A percentile compares a stretch with the other conserved stretches of the same genome.
These are phyloP conservation scores for Beta lomatogona DNA, from an alignment of 179 eudicot genomes.

Conservation along the genomic window DNA sequence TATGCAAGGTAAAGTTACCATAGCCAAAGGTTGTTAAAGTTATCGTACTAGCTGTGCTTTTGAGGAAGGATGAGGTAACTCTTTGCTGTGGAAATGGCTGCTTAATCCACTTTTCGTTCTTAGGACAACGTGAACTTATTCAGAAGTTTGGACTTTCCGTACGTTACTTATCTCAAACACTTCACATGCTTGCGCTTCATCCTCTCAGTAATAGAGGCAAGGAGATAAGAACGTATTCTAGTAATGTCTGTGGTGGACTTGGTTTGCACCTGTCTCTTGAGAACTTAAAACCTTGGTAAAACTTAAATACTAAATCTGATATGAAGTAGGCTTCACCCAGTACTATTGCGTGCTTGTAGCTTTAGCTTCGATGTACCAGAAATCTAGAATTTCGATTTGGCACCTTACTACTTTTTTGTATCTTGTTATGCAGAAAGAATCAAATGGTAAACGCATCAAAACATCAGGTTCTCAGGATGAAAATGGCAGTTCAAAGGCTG, in stretches of 20 bases:
- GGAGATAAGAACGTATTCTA: not conserved
- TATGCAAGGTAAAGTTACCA: not conserved
- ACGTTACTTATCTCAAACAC: not conserved
- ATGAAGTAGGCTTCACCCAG: not conserved
- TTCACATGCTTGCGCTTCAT: not conserved
- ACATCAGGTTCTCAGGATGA: slow-evolving; percentile 49
- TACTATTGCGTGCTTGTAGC: no score
- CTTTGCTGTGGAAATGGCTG: not conserved
- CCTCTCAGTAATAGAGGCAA: not conserved
- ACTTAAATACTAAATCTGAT: not conserved
- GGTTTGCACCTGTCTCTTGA: not conserved
- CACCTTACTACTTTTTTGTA: slow-evolving; percentile 1
- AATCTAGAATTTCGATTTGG: slow-evolving; percentile 6
- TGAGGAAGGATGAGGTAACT: not conserved
- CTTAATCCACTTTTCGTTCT: not conserved
- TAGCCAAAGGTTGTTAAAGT: not conserved
- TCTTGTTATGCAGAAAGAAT: slow-evolving; percentile 47
- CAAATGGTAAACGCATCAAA: slow-evolving; percentile 60
- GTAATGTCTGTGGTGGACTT: not conserved
- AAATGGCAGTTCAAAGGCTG: slow-evolving; percentile 52
- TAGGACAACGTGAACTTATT: not conserved
- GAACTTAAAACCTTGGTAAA: not conserved
- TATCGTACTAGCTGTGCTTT: not conserved
- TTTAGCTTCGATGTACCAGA: no score
- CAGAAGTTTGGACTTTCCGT: not conserved